Conservation (phyloP, 2,329 filamentous ascomycete species). For the Penicillium sp. region DNA sequence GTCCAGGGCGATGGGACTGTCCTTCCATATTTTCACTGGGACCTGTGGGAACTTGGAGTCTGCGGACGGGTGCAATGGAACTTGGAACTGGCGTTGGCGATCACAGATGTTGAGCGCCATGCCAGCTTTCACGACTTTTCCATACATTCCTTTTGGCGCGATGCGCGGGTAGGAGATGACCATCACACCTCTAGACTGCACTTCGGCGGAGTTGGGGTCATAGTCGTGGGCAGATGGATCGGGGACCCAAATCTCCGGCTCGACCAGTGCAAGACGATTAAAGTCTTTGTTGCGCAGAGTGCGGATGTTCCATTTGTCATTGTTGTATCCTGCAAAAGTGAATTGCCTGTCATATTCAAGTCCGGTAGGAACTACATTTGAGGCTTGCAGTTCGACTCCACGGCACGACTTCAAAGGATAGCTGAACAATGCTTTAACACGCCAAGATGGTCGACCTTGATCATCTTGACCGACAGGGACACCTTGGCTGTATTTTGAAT, state of each 20-base stretch:
- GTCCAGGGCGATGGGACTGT: conserved; percentile 47
- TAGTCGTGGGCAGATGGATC: conserved; percentile 49
- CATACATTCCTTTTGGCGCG: conserved; percentile 11
- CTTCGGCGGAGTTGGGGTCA: conserved; percentile 45
- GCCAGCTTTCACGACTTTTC: conserved; percentile 23
- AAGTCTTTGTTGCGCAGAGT: conserved; percentile 45
- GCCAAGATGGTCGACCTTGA: conserved; percentile 42
- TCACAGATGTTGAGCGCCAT: conserved; percentile 33
- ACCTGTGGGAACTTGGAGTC: conserved; percentile 50
- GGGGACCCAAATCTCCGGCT: conserved; percentile 62
- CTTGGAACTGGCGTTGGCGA: conserved; percentile 48
- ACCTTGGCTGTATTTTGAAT: conserved; percentile 50
- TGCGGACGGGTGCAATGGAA: conserved; percentile 54
- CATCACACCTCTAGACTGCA: conserved; percentile 55
- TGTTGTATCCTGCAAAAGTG: conserved; percentile 69
- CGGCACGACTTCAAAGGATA: conserved; percentile 84
- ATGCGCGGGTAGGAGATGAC: conserved; percentile 50
- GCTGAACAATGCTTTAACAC: conserved; percentile 70
- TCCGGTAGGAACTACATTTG: conserved; percentile 66
- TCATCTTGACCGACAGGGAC: conserved; percentile 33
- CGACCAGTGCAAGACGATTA: conserved; percentile 70
- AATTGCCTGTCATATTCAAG: conserved; percentile 81
- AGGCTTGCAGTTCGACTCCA: conserved; percentile 70
- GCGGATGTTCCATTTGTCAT: conserved; percentile 41
- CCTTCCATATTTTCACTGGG: conserved; percentile 58